Percentiles rank a stretch among this genome's conserved stretches.
Conservation (phyloP, 768 basidiomycete genomes). For the Fomitopsis pulvina region DNA sequence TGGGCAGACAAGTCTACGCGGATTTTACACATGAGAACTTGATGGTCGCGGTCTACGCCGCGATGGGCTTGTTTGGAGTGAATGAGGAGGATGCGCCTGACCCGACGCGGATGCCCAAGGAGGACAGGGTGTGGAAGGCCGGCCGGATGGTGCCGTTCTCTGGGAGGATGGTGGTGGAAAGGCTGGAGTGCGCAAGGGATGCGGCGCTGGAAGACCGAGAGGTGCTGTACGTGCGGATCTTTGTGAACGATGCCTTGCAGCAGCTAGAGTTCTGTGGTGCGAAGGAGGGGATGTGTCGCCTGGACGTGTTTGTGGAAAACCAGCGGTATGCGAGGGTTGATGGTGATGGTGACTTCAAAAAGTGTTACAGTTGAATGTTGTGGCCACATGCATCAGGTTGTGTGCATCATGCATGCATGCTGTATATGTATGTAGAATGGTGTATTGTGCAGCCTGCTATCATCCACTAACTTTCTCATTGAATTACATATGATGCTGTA, state of each 20-base stretch:
- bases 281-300: constrained; percentile 55
- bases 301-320: constrained; percentile 63
- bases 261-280: constrained; percentile 53
- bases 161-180: constrained; percentile 68
- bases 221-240: constrained; percentile 53
- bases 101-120: constrained; percentile 6
- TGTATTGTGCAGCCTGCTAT: too few species aligned
- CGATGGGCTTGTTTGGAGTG: constrained; percentile 40
- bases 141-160: constrained; percentile 70
- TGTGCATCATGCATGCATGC: too few species aligned
- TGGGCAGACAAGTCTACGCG: constrained; percentile 55
- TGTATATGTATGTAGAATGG: too few species aligned
- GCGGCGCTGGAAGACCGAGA: constrained; percentile 23
- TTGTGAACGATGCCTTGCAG: constrained; percentile 72
- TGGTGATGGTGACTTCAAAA: constrained; percentile 68
- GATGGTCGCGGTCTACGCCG: constrained; percentile 70
- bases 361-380: constrained; percentile 35
- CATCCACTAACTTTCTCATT: too few species aligned
- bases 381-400: too few species aligned
- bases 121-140: constrained; percentile 39
- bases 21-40: constrained; percentile 84
- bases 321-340: constrained; percentile 46
- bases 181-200: constrained; percentile 38
- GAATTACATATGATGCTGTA: too few species aligned
- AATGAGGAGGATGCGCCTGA: constrained; percentile 11